A percentile compares a stretch with the other conserved stretches of the same genome.
Conservation (phyloP, 73 alveolate species). For the Paramecium primaurelia region DNA sequence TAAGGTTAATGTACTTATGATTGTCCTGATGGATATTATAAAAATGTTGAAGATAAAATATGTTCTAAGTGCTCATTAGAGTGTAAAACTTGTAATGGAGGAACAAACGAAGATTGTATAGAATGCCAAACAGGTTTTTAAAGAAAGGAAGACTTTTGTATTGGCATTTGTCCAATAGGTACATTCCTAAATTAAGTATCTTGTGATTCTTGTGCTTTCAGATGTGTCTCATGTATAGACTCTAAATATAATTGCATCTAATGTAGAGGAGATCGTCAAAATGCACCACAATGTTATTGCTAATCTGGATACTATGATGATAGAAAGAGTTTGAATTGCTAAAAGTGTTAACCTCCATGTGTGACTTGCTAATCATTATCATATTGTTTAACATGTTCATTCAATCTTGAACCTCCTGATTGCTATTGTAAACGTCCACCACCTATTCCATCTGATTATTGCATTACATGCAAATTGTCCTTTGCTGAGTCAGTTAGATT, state of each 20-base stretch:
- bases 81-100: not conserved
- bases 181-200: not conserved
- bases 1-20: not conserved
- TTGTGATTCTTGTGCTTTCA: not conserved
- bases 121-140: not conserved
- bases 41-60: not conserved
- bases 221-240: not conserved
- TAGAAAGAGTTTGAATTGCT: not conserved
- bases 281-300: not conserved
- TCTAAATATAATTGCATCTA: not conserved
- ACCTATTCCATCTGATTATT: not conserved
- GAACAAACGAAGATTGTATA: not conserved
- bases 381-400: not conserved
- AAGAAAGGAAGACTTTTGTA: not conserved
- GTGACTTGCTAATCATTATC: not conserved
- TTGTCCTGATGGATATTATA: conserved; percentile 13
- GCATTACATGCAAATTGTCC: not conserved
- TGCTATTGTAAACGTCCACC: not conserved
- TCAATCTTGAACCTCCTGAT: not conserved
- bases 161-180: not conserved
- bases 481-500: not conserved
- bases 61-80: not conserved
- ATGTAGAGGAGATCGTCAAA: not conserved
- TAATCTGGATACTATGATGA: not conserved
- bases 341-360: not conserved